A percentile compares a stretch with the other conserved stretches of the same genome.
Evolutionary conservation across 2,329 filamentous ascomycete genomes (phyloP).

Genomic region (Sclerotiophoma versabilis): DNA sequence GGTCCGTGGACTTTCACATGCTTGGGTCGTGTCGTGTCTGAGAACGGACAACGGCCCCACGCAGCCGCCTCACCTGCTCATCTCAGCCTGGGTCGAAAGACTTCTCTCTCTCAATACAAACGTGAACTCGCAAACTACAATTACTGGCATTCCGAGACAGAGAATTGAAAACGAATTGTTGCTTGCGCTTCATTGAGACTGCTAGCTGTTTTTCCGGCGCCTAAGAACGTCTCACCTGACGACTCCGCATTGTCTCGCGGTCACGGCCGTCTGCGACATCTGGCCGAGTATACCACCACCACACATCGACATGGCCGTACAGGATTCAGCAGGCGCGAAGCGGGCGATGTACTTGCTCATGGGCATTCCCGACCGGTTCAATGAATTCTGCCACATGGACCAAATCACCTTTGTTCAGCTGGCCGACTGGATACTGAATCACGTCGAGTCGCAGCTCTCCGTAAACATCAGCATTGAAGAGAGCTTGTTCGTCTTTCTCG

Average conservation of each 20-base stretch:
- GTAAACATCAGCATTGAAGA: conserved; percentile 47
- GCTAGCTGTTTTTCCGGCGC: conserved; percentile 16
- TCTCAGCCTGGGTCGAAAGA: conserved; percentile 11
- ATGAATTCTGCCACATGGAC: conserved; percentile 48
- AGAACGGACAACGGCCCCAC: conserved; percentile 23
- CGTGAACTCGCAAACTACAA: not conserved
- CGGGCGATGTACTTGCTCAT: conserved; percentile 44
- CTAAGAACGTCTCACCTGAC: conserved; percentile 20
- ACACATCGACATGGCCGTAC: conserved; percentile 30
- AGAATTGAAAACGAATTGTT: not conserved
- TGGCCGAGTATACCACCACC: not conserved
- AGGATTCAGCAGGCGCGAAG: conserved; percentile 35
- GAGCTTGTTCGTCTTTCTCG: conserved; percentile 48
- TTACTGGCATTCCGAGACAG: not conserved
- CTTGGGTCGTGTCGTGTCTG: conserved; percentile 2
- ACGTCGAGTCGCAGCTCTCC: conserved; percentile 39
- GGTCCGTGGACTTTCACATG: conserved; percentile 26
- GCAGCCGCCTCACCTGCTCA: conserved; percentile 18
- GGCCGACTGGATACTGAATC: conserved; percentile 48
- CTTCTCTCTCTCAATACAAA: not conserved
- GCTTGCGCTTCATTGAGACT: conserved; percentile 1
- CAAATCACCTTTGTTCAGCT: conserved; percentile 48
- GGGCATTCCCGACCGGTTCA: conserved; percentile 46
- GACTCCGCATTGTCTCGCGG: conserved; percentile 13
- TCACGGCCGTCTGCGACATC: not conserved